A percentile compares a stretch with the other conserved stretches of the same genome.
Evolutionary conservation across 2,329 filamentous ascomycete species (phyloP).

Genomic region (Periconia macrospinosa): DNA sequence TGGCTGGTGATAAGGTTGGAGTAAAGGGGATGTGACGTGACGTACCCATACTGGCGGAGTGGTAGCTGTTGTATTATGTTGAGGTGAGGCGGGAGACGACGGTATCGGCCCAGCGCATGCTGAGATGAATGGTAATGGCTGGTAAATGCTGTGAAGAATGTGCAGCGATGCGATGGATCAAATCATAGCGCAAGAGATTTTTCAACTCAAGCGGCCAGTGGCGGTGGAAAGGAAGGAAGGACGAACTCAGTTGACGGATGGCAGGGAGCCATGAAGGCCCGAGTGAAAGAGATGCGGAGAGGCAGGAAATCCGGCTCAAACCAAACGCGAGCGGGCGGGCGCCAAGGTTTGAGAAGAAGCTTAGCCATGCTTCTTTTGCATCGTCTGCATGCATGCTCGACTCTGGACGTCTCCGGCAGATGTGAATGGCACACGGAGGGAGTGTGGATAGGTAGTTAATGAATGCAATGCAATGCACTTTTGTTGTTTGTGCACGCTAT

Average conservation of each 20-base stretch:
- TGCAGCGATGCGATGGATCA: neutral
- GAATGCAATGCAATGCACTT: too few species aligned
- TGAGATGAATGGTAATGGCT: neutral
- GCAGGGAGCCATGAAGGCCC: neutral
- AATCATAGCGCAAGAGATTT: constrained; percentile 3
- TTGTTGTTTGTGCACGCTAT: too few species aligned
- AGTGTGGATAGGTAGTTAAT: too few species aligned
- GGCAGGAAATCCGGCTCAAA: constrained; percentile 9
- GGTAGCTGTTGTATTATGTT: constrained; percentile 10
- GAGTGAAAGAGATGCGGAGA: constrained; percentile 13
- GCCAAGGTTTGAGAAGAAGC: constrained; percentile 18
- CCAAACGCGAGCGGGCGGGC: neutral
- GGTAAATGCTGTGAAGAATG: neutral
- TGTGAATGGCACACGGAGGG: too few species aligned
- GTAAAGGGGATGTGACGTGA: constrained; percentile 16
- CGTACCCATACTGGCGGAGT: constrained; percentile 43
- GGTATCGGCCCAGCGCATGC: constrained; percentile 16
- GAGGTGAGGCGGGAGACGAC: constrained; percentile 8
- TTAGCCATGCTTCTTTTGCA: constrained; percentile 31
- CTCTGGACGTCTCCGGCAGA: too few species aligned
- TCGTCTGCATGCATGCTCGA: neutral
- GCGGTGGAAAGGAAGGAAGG: neutral
- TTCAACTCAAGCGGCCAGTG: neutral
- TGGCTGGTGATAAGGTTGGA: neutral
- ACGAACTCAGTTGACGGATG: neutral